Evolutionary conservation across 129 eudicot species (phyloP).

Genomic region (Centaurea solstitialis): DNA sequence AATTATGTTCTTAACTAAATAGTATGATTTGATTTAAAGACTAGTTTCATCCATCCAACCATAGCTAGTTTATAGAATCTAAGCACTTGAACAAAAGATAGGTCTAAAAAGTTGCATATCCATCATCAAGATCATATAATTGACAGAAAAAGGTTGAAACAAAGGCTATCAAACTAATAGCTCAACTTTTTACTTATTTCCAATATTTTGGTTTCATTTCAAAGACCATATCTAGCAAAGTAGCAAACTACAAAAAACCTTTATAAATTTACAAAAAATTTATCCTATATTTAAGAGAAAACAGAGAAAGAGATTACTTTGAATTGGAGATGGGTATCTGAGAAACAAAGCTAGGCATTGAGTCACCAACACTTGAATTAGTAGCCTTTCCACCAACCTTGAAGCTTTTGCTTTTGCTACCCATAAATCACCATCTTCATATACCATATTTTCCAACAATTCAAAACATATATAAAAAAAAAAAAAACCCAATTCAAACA

Average conservation of each 20-base stretch:
- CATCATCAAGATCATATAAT: conserved; percentile 13
- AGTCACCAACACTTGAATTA: conserved; percentile 48
- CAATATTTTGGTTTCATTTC: conserved; percentile 18
- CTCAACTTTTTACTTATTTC: conserved; percentile 10
- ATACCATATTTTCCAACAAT: conserved; percentile 13
- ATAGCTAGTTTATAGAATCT: conserved; percentile 7
- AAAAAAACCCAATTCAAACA: conserved; percentile 22
- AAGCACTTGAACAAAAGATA: neutral
- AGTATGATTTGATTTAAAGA: neutral
- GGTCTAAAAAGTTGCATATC: neutral
- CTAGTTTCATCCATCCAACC: conserved; percentile 6
- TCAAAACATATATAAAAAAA: conserved; percentile 7
- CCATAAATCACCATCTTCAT: conserved; percentile 57
- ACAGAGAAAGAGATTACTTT: conserved; percentile 45
- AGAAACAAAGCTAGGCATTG: conserved; percentile 77
- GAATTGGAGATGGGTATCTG: conserved; percentile 48
- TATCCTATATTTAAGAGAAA: neutral
- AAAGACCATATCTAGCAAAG: neutral
- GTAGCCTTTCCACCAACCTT: conserved; percentile 47
- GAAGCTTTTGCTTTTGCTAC: conserved; percentile 57
- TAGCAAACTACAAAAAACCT: conserved; percentile 11
- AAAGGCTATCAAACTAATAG: conserved; percentile 16
- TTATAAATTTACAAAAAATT: neutral
- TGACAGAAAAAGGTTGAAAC: conserved; percentile 18
- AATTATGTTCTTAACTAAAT: neutral